A percentile compares a stretch with the other conserved stretches of the same genome.
These are phyloP conservation scores for Neurospora sp. DNA, from an alignment of 2,329 filamentous ascomycete species.

Conservation along the genomic window DNA sequence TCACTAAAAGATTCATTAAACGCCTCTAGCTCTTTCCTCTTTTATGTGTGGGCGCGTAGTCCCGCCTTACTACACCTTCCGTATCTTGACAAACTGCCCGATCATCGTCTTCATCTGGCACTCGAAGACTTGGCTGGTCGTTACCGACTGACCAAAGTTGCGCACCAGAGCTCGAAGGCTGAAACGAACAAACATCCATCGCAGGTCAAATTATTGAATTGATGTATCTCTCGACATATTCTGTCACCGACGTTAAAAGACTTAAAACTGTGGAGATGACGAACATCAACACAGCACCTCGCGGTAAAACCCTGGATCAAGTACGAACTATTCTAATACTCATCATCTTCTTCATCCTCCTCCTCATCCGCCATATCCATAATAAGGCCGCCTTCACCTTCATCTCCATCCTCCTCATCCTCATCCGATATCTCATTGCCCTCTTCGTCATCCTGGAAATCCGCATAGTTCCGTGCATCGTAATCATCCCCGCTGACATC, in stretches of 20 bases:
- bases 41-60: too few relatives aligned
- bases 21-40: too few relatives aligned
- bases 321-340: background rate
- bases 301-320: background rate
- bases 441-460: conserved; percentile 14
- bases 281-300: background rate
- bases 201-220: too few relatives aligned
- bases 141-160: too few relatives aligned
- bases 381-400: background rate
- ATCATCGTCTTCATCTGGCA: too few relatives aligned
- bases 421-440: conserved; percentile 3
- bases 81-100: too few relatives aligned
- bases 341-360: background rate
- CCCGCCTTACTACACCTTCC: too few relatives aligned
- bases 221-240: background rate
- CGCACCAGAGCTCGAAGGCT: too few relatives aligned
- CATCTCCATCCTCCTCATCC: background rate
- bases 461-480: conserved; percentile 8
- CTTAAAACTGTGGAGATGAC: background rate
- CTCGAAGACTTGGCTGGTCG: too few relatives aligned
- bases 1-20: too few relatives aligned
- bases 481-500: conserved; percentile 7
- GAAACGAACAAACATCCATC: too few relatives aligned
- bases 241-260: background rate
- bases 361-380: background rate